phyloP scores from a whole-genome alignment of 176 grass and related monocot species.

The Hyparrhenia diplandra region DNA sequence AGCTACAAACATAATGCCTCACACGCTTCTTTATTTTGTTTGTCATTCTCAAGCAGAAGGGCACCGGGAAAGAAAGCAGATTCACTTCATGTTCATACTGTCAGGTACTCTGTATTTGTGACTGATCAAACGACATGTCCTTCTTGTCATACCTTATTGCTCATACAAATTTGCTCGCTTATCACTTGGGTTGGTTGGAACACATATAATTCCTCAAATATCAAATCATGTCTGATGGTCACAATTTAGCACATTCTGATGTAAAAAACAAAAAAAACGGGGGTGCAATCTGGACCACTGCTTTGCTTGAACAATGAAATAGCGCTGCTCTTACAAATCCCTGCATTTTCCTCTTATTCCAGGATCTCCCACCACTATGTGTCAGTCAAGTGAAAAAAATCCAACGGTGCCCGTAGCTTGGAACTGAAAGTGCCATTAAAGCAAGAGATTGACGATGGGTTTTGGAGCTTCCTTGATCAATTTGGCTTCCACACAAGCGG shows the following conservation, averaged over 20 bases:
- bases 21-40: not conserved
- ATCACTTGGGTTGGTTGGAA: not conserved
- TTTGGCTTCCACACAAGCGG: slow-evolving; percentile 24
- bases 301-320: not conserved
- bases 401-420: slow-evolving; percentile 29
- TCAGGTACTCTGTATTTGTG: slow-evolving; percentile 5
- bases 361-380: slow-evolving; percentile 24
- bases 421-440: slow-evolving; percentile 23
- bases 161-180: not conserved
- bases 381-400: slow-evolving; percentile 20
- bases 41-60: not conserved
- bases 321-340: not conserved
- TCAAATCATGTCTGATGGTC: not conserved
- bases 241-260: not conserved
- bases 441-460: slow-evolving; percentile 17
- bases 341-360: not conserved
- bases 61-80: not conserved
- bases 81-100: slow-evolving; percentile 34
- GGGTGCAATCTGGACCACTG: not conserved
- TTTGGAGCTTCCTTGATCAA: slow-evolving; percentile 41
- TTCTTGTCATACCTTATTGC: not conserved
- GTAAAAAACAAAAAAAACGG: not conserved
- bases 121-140: not conserved
- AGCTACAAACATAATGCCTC: not conserved
- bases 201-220: not conserved